Percentiles rank a stretch among this genome's conserved stretches.
phyloP scores from a whole-genome alignment of 2,329 filamentous ascomycete species.

The Colletotrichum incanum region DNA sequence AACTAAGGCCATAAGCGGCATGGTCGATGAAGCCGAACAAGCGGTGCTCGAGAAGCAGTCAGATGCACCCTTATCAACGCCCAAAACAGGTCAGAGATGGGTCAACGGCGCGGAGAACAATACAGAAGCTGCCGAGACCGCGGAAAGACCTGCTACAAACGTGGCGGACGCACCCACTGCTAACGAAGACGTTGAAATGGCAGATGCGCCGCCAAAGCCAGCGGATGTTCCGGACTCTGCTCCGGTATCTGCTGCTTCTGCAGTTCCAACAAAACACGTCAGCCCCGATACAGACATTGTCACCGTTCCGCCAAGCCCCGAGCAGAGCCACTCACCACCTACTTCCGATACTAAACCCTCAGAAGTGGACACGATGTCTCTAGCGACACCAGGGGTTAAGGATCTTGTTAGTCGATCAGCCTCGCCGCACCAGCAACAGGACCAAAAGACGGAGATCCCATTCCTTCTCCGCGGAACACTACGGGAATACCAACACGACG shows the following conservation, averaged over 20 bases:
- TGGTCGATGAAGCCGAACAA: background rate
- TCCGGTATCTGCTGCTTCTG: conserved; percentile 44
- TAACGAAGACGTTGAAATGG: conserved; percentile 54
- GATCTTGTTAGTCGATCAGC: conserved; percentile 52
- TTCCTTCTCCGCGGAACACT: conserved; percentile 89
- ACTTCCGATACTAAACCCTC: conserved; percentile 68
- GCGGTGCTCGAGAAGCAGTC: background rate
- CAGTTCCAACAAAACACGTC: conserved; percentile 48
- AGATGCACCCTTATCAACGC: background rate
- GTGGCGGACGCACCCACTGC: conserved; percentile 39
- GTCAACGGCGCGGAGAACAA: background rate
- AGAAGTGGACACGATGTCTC: conserved; percentile 60
- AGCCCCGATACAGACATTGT: conserved; percentile 61
- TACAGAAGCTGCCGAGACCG: background rate
- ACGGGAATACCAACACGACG: conserved; percentile 96
- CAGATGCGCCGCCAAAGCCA: conserved; percentile 45
- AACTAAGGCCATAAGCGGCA: background rate
- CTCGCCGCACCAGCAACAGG: conserved; percentile 49
- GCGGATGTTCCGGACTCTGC: conserved; percentile 46
- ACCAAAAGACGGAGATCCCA: conserved; percentile 80
- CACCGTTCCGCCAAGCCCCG: conserved; percentile 61
- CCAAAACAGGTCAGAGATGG: background rate
- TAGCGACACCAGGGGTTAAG: conserved; percentile 40
- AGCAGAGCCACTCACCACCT: conserved; percentile 63
- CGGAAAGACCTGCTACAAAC: background rate